phyloP scores from a whole-genome alignment of 2,329 filamentous ascomycete species.

The Colletotrichum camelliae region DNA sequence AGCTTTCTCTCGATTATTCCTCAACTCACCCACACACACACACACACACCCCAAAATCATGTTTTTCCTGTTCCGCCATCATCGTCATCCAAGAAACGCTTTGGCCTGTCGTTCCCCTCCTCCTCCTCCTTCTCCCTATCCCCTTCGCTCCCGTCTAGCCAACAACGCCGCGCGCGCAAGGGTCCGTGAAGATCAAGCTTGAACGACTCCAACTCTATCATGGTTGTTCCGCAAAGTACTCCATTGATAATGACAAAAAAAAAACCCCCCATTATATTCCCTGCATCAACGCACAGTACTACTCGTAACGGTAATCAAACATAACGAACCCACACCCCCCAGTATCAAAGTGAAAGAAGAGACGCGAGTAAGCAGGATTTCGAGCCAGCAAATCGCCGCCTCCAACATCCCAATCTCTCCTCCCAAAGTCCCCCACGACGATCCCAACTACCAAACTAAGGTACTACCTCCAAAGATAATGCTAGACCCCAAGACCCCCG shows the following conservation, averaged over 20 bases:
- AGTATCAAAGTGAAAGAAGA: background rate
- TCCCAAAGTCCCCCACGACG: background rate
- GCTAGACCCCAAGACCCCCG: background rate
- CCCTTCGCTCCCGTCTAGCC: background rate
- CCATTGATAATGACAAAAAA: background rate
- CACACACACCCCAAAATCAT: background rate
- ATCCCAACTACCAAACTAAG: background rate
- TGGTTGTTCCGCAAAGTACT: background rate
- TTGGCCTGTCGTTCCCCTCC: background rate
- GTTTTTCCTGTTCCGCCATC: background rate
- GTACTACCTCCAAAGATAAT: background rate
- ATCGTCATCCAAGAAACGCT: background rate
- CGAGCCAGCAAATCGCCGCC: background rate
- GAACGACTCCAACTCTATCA: background rate
- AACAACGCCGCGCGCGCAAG: background rate
- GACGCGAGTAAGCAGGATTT: background rate
- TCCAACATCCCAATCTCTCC: background rate
- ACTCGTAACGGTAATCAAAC: background rate
- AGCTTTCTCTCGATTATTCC: background rate
- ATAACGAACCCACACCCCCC: accelerated
- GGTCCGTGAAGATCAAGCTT: background rate
- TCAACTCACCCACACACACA: background rate
- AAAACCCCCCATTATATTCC: background rate
- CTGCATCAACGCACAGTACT: background rate
- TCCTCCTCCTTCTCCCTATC: background rate